These are phyloP conservation scores for Aspergillus melleus DNA, from an alignment of 2,329 filamentous ascomycete genomes.

Conservation along the genomic window DNA sequence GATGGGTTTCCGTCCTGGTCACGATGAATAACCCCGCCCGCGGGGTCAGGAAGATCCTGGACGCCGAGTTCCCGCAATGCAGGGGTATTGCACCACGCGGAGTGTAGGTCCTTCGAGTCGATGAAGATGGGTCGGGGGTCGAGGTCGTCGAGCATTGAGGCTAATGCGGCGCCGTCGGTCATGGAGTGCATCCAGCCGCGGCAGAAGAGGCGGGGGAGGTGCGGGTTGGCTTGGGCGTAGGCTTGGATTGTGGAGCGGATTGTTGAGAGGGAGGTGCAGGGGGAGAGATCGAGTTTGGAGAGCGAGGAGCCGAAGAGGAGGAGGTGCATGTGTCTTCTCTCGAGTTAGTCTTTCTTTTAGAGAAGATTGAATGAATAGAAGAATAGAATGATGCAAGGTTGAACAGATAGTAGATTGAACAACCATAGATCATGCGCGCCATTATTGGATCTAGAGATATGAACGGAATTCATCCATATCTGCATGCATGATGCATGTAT, in stretches of 20 bases:
- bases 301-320: constrained; percentile 49
- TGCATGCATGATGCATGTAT: background rate
- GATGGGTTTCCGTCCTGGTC: constrained; percentile 42
- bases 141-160: constrained; percentile 48
- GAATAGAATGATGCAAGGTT: too few species aligned
- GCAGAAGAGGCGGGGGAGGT: constrained; percentile 46
- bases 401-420: too few species aligned
- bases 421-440: too few species aligned
- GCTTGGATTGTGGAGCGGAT: constrained; percentile 43
- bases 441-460: too few species aligned
- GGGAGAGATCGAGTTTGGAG: constrained; percentile 44
- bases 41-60: constrained; percentile 40
- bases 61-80: constrained; percentile 48
- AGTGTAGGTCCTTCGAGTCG: constrained; percentile 51
- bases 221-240: constrained; percentile 39
- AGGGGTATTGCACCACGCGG: constrained; percentile 51
- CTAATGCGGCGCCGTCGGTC: constrained; percentile 44
- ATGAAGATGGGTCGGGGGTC: constrained; percentile 52
- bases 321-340: constrained; percentile 37
- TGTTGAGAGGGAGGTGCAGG: constrained; percentile 42
- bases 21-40: constrained; percentile 49
- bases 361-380: too few species aligned
- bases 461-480: too few species aligned
- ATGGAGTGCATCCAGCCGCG: constrained; percentile 51
- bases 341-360: background rate